Evolutionary conservation across 768 basidiomycete genomes (phyloP), one percentile per base, ranked within the genome.

Genomic region (Leccinum sublutescens): DNA sequence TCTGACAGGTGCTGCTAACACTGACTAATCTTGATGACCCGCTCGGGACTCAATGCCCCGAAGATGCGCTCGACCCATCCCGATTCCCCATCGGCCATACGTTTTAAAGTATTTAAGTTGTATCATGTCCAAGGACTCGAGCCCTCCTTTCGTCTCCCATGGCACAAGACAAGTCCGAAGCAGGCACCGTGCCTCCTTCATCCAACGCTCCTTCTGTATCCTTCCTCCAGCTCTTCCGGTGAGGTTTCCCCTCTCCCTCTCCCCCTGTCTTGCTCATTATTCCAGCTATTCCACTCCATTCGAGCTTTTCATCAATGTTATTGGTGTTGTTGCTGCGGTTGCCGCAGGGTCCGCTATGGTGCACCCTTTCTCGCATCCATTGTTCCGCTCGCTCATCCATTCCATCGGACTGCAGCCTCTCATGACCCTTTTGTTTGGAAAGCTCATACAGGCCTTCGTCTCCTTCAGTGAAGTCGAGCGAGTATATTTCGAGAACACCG

Each of bases 381-480:
- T 50, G 49, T 5, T 45, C 23, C 17, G 2, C 34, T 23, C 1
- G n/a, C 62, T 60, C 48, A 60, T 17, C 3, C 40, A 1, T 15
- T n/a, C 38, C 21, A n/a, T 40, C 40, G 40, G n/a, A 53, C 8
- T 57, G 4, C 14, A 89, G 85, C 89, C 88, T 5, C 77, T 90
- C 48, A 89, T 92, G 88, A 85, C 85, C 64, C 75, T 97, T 56
- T 80, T 97, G 36, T 96, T 97, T 71, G 93, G 93, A 40, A 84
- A 84, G 50, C 83, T 95, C 52, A 88, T 88, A 0, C 81, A 91
- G 64, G 75, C 80, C 36, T 93, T 93, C 74, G 86, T 93, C 66
- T 56, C 63, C 9, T 93, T 93, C 64, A 75, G 76, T 5, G 57
- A 27, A 0, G 57, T 59, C 1, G 14, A 64, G 2, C 31, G 7